phyloP scores from a whole-genome alignment of 2,329 filamentous ascomycete species.

The Xylaria sp. region DNA sequence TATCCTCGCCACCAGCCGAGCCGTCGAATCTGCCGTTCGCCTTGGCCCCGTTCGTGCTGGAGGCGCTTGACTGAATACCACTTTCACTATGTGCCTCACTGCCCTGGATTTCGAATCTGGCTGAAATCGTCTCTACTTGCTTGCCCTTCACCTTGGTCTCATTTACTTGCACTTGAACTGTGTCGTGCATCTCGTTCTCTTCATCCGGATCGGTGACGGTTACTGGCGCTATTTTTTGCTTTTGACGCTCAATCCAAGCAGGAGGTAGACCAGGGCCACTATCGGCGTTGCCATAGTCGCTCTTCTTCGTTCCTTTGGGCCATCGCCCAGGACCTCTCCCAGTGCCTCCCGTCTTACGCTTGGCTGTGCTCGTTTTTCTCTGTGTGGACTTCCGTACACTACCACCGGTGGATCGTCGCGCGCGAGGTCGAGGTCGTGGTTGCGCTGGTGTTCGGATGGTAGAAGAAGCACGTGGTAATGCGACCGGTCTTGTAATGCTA shows the following conservation, averaged over 20 bases:
- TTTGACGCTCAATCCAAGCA: slow-evolving; percentile 58
- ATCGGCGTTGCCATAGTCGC: slow-evolving; percentile 73
- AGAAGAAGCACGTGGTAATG: slow-evolving; percentile 46
- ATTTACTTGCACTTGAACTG: slow-evolving; percentile 53
- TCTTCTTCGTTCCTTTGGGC: slow-evolving; percentile 75
- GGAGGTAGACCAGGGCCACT: slow-evolving; percentile 73
- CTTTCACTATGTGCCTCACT: slow-evolving; percentile 21
- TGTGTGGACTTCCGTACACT: slow-evolving; percentile 50
- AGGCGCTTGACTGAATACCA: slow-evolving; percentile 19
- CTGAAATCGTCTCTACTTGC: slow-evolving; percentile 40
- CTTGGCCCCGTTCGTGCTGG: slow-evolving; percentile 23
- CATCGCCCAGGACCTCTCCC: slow-evolving; percentile 72
- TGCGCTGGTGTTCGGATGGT: slow-evolving; percentile 49
- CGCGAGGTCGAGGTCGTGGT: slow-evolving; percentile 51
- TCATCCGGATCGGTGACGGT: slow-evolving; percentile 37
- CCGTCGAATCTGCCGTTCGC: slow-evolving; percentile 23
- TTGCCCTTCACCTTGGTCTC: slow-evolving; percentile 48
- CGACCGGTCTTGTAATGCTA: slow-evolving; percentile 50
- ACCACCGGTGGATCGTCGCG: slow-evolving; percentile 51
- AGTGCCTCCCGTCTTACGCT: slow-evolving; percentile 69
- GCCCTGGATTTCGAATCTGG: slow-evolving; percentile 38
- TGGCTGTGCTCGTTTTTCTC: slow-evolving; percentile 56
- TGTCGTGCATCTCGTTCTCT: slow-evolving; percentile 46
- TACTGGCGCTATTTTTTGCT: slow-evolving; percentile 26
- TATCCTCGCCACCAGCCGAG: slow-evolving; percentile 30